These are phyloP conservation scores for Syncephalastrum racemosum DNA, from an alignment of 371 early-diverging fungal genomes.

Conservation along the genomic window DNA sequence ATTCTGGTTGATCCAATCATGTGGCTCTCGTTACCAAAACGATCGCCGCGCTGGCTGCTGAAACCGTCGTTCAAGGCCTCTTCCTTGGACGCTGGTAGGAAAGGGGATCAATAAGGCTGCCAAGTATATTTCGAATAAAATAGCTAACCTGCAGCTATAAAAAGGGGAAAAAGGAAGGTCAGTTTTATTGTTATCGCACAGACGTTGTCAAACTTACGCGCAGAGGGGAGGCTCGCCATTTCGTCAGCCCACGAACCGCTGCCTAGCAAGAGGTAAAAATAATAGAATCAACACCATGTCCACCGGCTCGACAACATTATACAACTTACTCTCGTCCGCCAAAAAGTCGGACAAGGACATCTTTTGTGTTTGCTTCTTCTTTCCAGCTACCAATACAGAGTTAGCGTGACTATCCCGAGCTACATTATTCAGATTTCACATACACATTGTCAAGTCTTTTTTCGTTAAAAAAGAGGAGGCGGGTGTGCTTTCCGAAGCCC, in stretches of 20 bases:
- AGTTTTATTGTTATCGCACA: conserved; percentile 1
- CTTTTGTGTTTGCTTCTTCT: conserved; percentile 70
- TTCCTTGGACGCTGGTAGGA: conserved; percentile 16
- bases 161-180: conserved; percentile 10
- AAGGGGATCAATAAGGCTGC: conserved; percentile 6
- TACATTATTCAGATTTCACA: not conserved
- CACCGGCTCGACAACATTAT: conserved; percentile 16
- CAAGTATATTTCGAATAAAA: conserved; percentile 1
- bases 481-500: too few species aligned
- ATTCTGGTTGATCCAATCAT: not conserved
- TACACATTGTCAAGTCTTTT: conserved; percentile 13
- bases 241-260: conserved; percentile 92
- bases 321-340: conserved; percentile 64
- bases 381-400: conserved; percentile 44
- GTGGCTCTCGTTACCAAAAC: conserved; percentile 14
- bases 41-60: conserved; percentile 16
- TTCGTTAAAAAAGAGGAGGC: conserved; percentile 1
- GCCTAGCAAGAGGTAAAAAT: conserved; percentile 29
- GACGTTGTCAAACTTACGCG: conserved; percentile 63
- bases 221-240: conserved; percentile 83
- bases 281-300: conserved; percentile 11
- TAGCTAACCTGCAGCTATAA: conserved; percentile 42
- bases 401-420: not conserved
- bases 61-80: conserved; percentile 16
- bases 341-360: conserved; percentile 81